Conservation (phyloP, 495 filamentous ascomycete species). For the Podospora pseudoanserina region DNA sequence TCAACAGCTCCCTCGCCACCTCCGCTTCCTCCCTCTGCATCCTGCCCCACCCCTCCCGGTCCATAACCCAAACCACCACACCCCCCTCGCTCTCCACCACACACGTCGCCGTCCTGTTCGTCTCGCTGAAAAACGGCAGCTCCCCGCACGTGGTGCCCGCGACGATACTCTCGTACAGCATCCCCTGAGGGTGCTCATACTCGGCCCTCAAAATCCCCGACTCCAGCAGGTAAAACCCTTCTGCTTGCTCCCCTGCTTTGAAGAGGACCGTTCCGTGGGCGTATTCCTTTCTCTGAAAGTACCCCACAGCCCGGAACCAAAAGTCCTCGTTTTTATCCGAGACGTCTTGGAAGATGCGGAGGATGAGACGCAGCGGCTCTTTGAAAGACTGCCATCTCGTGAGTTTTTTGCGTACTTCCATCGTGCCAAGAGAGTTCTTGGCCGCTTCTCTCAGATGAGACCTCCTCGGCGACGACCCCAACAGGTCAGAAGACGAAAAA, state of each 20-base stretch:
- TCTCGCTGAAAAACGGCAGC: constrained; percentile 91
- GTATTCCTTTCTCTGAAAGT: constrained; percentile 66
- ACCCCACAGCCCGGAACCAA: constrained; percentile 75
- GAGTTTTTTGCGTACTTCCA: constrained; percentile 42
- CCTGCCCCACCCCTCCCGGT: constrained; percentile 61
- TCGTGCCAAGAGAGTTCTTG: constrained; percentile 58
- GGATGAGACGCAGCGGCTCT: constrained; percentile 82
- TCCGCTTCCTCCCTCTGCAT: constrained; percentile 67
- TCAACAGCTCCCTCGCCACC: constrained; percentile 78
- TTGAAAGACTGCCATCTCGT: constrained; percentile 76
- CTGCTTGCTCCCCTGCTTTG: constrained; percentile 61
- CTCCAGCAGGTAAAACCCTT: constrained; percentile 89
- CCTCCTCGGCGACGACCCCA: constrained; percentile 74
- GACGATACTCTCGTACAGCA: constrained; percentile 85
- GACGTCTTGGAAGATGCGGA: constrained; percentile 87
- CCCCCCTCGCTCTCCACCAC: constrained; percentile 63
- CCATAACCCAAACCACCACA: constrained; percentile 78
- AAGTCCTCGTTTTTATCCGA: constrained; percentile 86
- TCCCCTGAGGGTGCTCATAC: constrained; percentile 85
- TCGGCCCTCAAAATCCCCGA: constrained; percentile 82
- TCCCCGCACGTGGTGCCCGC: constrained; percentile 95
- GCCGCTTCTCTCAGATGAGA: constrained; percentile 75
- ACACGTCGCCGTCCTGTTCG: constrained; percentile 80
- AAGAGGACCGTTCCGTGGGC: constrained; percentile 70
- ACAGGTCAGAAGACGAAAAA: constrained; percentile 35